Evolutionary conservation across 2,329 filamentous ascomycete genomes (phyloP), one percentile per base, ranked within the genome.

Genomic region (Beauveria bassiana): DNA sequence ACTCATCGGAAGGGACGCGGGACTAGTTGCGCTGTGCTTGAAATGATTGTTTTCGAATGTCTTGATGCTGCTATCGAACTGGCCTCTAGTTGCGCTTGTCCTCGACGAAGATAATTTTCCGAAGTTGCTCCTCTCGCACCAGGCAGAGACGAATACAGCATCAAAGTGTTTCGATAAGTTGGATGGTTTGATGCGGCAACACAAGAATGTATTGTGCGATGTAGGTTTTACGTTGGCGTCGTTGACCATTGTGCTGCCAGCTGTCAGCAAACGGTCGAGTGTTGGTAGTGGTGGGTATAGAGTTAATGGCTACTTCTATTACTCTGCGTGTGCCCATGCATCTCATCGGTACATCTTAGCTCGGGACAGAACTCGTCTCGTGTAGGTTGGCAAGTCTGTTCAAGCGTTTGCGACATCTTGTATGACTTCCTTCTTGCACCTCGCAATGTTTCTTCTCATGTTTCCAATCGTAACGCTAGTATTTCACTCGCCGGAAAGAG

Each of bases 101-200:
- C 82, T 96, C 65, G 88, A 85, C 63, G 91, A 96, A 65, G 82
- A 84, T 64, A 89, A 96, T 74, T 96, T 96, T 71, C 83, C 78
- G 64, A 86, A 87, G 72, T 81, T 96, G 65, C 86, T 93, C 51
- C 22, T 22, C 22, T 5, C 6, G 47, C 16, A 50, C 16, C 26
- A n/a, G 3, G 20, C 10, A 10, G 5, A 14, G 43, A 22, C 2
- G 20, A 46, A 46, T 46, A 6, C 34, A 12, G 34, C 2, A 38
- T 38, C 34, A 16, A 38, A 16, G 14, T 14, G 12, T 14, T 5
- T 38, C 34, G 34, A 38, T 14, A 6, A 38, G 34, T 38, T 38
- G 34, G 34, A 14, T 14, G 5, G 14, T 38, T 38, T 14, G 34
- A 46, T 46, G n/a, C 43, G 20, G 5, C 3, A 5, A 5, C 5